Base-by-base conservation (phyloP, 805 yeast species). In the Yarrowia yakushimensis region DNA sequence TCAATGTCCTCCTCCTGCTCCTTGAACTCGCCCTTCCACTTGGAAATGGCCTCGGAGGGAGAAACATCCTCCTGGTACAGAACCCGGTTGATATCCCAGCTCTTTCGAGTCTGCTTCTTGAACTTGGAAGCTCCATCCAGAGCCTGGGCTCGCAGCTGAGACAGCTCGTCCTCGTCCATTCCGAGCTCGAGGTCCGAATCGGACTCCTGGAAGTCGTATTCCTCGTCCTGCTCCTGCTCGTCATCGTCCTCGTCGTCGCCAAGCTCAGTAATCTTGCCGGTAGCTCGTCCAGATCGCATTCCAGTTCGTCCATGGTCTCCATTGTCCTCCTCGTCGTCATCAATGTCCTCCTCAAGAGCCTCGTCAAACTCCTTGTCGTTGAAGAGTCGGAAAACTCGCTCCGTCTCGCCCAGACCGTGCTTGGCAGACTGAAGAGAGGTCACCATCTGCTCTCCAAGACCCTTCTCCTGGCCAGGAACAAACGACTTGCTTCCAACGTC, bases 371-470 rank as follows among this genome's bases (percentile, higher is more conserved):
- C 66, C n/a, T 37, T 76, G 9, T 77, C 81, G 60, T 89, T 81
- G 70, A 93, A 93, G 62, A 93, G 76, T 69, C 86, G 87, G 64
- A 89, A 77, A 22, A 93, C 96, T 3, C 87, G 85, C 59, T 81
- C 79, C 12, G 54, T 18, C 54, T 83, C 88, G 15, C 79, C 80
- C 67, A 87, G 76, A 20, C 87, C 77, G 52, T 81, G 81, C 37
- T 83, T 79, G 4, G 86, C 90, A 37, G 82, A 79, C 72, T 93
- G 97, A 66, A 94, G 78, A 63, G 84, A 84, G 5, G 96, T 88
- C 27, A 93, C 96, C 65, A 91, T 76, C 69, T 84, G 82, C 73
- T 92, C 97, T 65, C 97, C 97, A 66, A 88, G 82, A 25, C 96
- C 97, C 69, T 77, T 79, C 65, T 86, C 88, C 66, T 82, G 81